phyloP scores from a whole-genome alignment of 495 filamentous ascomycete genomes.

The Viridothelium virens region DNA sequence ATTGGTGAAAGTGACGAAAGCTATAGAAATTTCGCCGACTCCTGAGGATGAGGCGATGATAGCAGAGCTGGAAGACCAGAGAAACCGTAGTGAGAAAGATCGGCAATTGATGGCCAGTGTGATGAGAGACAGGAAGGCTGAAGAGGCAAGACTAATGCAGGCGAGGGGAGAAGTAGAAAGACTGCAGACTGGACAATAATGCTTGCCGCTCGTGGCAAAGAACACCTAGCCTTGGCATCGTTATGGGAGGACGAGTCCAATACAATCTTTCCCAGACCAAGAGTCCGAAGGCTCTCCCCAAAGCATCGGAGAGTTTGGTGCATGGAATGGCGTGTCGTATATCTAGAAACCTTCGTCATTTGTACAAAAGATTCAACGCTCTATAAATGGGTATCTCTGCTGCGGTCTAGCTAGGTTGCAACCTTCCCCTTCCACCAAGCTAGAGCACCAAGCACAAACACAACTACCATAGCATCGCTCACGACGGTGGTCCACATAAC shows the following conservation, averaged over 20 bases:
- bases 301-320: too few species aligned
- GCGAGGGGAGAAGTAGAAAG: conserved; percentile 30
- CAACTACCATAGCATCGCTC: conserved; percentile 56
- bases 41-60: conserved; percentile 52
- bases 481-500: conserved; percentile 58
- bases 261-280: not conserved
- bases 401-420: conserved; percentile 3
- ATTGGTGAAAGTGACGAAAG: conserved; percentile 62
- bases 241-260: too few species aligned
- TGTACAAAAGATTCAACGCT: conserved; percentile 13
- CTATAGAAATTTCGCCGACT: conserved; percentile 51
- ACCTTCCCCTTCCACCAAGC: conserved; percentile 51
- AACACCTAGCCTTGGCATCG: too few species aligned
- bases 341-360: not conserved
- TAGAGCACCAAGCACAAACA: conserved; percentile 70
- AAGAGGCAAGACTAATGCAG: conserved; percentile 24
- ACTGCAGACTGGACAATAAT: conserved; percentile 13
- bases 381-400: conserved; percentile 17
- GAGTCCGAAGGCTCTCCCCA: too few species aligned
- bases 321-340: too few species aligned
- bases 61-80: conserved; percentile 51
- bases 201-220: not conserved
- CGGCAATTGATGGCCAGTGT: conserved; percentile 53
- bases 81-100: conserved; percentile 46
- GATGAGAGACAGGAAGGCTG: conserved; percentile 51